phyloP scores from a whole-genome alignment of 2,329 filamentous ascomycete species.

The Neurospora crassa region DNA sequence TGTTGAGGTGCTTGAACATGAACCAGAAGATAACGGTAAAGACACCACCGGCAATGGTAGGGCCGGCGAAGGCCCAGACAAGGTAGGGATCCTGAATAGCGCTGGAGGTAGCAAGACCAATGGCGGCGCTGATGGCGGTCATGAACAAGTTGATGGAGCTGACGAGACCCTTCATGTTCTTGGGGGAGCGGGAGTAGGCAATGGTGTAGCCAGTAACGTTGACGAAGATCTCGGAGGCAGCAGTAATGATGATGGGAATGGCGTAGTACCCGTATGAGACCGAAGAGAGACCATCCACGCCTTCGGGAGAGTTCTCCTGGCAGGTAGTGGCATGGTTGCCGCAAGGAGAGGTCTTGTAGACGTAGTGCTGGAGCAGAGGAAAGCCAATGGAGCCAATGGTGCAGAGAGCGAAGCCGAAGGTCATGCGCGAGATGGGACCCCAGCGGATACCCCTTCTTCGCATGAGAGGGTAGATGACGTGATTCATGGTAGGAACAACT shows the following conservation, averaged over 20 bases:
- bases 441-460: conserved; percentile 30
- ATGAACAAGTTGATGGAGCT: conserved; percentile 37
- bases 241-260: conserved; percentile 37
- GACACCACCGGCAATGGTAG: conserved; percentile 33
- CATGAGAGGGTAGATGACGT: conserved; percentile 35
- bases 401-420: conserved; percentile 39
- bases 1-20: conserved; percentile 33
- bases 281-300: conserved; percentile 19
- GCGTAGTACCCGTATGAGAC: conserved; percentile 47
- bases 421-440: conserved; percentile 37
- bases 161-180: conserved; percentile 40
- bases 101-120: conserved; percentile 33
- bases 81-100: conserved; percentile 37
- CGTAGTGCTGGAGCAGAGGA: conserved; percentile 29
- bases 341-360: conserved; percentile 30
- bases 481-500: conserved; percentile 32
- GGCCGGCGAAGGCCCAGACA: conserved; percentile 37
- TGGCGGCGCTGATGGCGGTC: conserved; percentile 32
- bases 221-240: conserved; percentile 41
- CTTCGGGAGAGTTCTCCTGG: conserved; percentile 21
- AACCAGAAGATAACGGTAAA: conserved; percentile 34
- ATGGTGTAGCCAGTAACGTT: conserved; percentile 40
- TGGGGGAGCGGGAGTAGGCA: conserved; percentile 38
- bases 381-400: conserved; percentile 33
- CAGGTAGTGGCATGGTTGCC: conserved; percentile 27